phyloP scores from a whole-genome alignment of 2,329 filamentous ascomycete species.

The Aspergillus calidoustus region DNA sequence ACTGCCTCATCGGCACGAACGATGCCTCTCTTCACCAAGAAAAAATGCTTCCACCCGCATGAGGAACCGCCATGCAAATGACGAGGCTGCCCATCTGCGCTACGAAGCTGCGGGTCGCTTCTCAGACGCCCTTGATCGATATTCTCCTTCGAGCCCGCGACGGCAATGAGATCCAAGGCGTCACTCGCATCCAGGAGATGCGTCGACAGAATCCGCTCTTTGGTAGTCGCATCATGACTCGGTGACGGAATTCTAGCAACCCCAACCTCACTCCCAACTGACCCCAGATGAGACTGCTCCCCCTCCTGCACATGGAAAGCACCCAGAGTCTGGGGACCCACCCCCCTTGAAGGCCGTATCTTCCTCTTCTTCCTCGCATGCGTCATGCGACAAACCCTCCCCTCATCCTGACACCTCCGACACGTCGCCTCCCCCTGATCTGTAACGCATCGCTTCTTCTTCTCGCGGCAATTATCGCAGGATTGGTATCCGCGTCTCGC shows the following conservation, averaged over 20 bases:
- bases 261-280: background rate
- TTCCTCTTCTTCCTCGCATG: conserved; percentile 8
- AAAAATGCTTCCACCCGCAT: background rate
- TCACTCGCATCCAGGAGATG: conserved; percentile 8
- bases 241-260: too few species aligned
- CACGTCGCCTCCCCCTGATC: background rate
- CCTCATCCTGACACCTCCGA: background rate
- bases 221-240: background rate
- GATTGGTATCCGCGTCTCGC: conserved; percentile 12
- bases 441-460: conserved; percentile 9
- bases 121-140: background rate
- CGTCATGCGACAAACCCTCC: background rate
- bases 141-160: conserved; percentile 6
- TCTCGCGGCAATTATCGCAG: conserved; percentile 12
- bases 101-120: background rate
- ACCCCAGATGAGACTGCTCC: background rate
- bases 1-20: background rate
- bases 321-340: too few species aligned
- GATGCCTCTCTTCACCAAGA: conserved; percentile 8
- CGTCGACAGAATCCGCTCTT: conserved; percentile 12
- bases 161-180: conserved; percentile 9
- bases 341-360: background rate
- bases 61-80: background rate
- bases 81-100: background rate
- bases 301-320: too few species aligned